Percentiles rank a stretch among this genome's conserved stretches.
These are phyloP conservation scores for Saturnispora galanensis DNA, from an alignment of 805 yeast species.

Conservation along the genomic window DNA sequence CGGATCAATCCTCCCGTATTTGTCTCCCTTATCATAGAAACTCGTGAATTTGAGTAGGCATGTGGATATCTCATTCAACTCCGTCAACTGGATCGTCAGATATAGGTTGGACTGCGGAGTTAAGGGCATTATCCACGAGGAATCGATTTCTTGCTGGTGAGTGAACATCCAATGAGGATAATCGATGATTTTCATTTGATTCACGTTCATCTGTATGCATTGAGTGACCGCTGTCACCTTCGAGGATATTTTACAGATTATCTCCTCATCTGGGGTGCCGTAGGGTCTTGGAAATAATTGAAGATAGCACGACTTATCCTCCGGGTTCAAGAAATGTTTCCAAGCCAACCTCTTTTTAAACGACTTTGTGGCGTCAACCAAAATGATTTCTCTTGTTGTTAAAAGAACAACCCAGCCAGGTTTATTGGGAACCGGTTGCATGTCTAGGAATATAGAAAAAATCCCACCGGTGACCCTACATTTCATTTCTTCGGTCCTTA, in stretches of 20 bases:
- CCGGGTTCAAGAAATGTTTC: conserved; percentile 54
- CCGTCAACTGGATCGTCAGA: conserved; percentile 1
- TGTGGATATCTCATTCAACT: conserved; percentile 17
- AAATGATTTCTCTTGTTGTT: conserved; percentile 56
- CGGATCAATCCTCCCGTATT: background rate
- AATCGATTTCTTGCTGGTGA: conserved; percentile 14
- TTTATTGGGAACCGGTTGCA: conserved; percentile 21
- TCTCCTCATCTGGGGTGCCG: conserved; percentile 5
- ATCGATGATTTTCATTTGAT: conserved; percentile 14
- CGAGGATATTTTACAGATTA: conserved; percentile 25
- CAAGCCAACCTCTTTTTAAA: conserved; percentile 51
- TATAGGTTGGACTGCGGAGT: conserved; percentile 1
- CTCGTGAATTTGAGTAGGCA: conserved; percentile 8
- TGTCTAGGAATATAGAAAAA: conserved; percentile 45
- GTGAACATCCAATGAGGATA: conserved; percentile 19
- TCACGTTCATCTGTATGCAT: conserved; percentile 23
- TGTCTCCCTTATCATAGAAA: background rate
- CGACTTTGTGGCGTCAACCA: conserved; percentile 32
- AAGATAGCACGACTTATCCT: conserved; percentile 45
- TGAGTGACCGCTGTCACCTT: conserved; percentile 20
- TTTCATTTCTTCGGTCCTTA: conserved; percentile 18
- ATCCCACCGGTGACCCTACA: conserved; percentile 39
- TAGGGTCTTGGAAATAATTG: conserved; percentile 14
- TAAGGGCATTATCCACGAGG: conserved; percentile 9
- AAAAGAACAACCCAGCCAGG: conserved; percentile 36